These are phyloP conservation scores for Phaffomyces opuntiae DNA, from an alignment of 805 yeast genomes.

Conservation along the genomic window DNA sequence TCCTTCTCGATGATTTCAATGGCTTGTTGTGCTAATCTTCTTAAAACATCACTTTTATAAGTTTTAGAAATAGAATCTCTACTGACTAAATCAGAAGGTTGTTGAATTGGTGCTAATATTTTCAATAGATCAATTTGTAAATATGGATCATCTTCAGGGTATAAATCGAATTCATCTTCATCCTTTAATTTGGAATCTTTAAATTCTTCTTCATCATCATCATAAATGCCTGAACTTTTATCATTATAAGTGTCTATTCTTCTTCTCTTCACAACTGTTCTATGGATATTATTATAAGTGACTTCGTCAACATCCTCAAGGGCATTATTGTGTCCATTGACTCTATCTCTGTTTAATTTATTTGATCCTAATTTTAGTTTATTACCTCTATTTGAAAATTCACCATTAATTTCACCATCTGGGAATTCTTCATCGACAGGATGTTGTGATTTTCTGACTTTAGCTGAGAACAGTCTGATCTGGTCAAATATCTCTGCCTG, in stretches of 20 bases:
- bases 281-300: constrained; percentile 26
- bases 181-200: constrained; percentile 25
- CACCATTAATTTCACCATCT: constrained; percentile 23
- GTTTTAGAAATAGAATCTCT: constrained; percentile 67
- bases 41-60: constrained; percentile 49
- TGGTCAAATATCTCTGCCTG: constrained; percentile 3
- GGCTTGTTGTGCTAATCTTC: constrained; percentile 61
- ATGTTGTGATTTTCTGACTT: constrained; percentile 7
- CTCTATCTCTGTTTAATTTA: constrained; percentile 36
- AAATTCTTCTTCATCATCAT: constrained; percentile 22
- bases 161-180: background rate
- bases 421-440: background rate
- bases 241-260: constrained; percentile 16
- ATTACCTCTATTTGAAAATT: constrained; percentile 47
- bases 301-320: constrained; percentile 17
- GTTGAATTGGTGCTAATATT: constrained; percentile 68
- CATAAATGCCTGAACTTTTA: constrained; percentile 1
- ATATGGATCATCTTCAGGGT: constrained; percentile 37
- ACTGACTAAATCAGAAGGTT: constrained; percentile 69
- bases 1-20: constrained; percentile 76
- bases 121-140: constrained; percentile 45
- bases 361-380: constrained; percentile 47
- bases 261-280: constrained; percentile 26
- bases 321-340: constrained; percentile 29
- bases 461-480: constrained; percentile 10